Conservation (phyloP, 495 filamentous ascomycete species). For the Lineolata rhizophorae region DNA sequence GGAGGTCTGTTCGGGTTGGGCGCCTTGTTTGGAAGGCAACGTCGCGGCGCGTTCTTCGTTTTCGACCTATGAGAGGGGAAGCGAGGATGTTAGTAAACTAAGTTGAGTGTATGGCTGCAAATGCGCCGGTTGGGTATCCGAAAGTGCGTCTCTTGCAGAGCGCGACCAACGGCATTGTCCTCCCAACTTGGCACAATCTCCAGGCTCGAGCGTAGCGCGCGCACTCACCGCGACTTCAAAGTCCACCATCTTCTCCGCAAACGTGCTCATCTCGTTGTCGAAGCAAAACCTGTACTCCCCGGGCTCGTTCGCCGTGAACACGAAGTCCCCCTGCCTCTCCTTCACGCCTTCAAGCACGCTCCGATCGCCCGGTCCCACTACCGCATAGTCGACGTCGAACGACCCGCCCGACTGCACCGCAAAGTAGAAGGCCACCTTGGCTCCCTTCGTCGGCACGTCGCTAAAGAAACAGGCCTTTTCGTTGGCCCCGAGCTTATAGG, state of each 20-base stretch:
- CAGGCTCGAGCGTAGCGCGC: no score
- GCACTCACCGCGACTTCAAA: slow-evolving; percentile 83
- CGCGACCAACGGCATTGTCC: no score
- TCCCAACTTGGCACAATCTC: no score
- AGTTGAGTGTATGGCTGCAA: no score
- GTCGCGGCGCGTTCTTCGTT: slow-evolving; percentile 59
- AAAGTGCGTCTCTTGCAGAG: no score
- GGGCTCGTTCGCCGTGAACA: slow-evolving; percentile 83
- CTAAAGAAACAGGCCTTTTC: slow-evolving; percentile 94
- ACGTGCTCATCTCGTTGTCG: slow-evolving; percentile 95
- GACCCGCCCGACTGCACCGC: slow-evolving; percentile 92
- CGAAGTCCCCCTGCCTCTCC: slow-evolving; percentile 92
- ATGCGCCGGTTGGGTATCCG: no score
- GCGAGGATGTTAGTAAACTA: no score
- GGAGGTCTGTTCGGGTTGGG: slow-evolving; percentile 73
- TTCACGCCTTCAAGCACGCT: slow-evolving; percentile 71
- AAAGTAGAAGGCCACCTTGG: slow-evolving; percentile 96
- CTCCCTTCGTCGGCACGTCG: slow-evolving; percentile 44
- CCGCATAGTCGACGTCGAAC: slow-evolving; percentile 87
- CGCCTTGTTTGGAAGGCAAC: slow-evolving; percentile 78
- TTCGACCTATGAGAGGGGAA: slow-evolving; percentile 61
- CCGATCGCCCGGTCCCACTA: slow-evolving; percentile 63
- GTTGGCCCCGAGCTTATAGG: slow-evolving; percentile 75
- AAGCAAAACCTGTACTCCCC: slow-evolving; percentile 98
- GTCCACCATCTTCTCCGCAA: slow-evolving; percentile 93